Base-by-base conservation (phyloP, 768 basidiomycete species). In the Suillus clintonianus region DNA sequence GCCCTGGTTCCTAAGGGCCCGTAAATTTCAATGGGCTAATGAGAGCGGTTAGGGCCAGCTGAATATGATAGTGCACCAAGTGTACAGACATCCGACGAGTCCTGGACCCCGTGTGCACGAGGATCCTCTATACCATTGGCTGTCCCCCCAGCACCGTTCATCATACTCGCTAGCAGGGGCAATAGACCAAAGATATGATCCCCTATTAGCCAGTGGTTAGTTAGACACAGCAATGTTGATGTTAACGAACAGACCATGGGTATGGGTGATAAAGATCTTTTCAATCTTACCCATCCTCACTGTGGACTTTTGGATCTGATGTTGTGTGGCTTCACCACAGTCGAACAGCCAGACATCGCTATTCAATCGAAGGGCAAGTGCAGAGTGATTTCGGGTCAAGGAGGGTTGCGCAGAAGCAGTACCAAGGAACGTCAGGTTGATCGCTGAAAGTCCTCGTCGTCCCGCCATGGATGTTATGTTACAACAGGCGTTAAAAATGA, bases 181-280 rank as follows among this genome's bases (percentile, higher is more conserved):
- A 87, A 68, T 9, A 93, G 71, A 9, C 92, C 93, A 71, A 91
- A 90, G 30, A 93, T 90, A 72, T 94, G 91, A 74, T 93, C 90
- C 4, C 92, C 92, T 93, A 70, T 34, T 24, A 54, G 32, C 62
- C 48, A 65, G 34, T 51, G 10, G n/a, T 19, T 15, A 19, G 36
- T 42, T 13, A 30, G 58, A 22, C 22, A 27, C 45, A 19, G 56
- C 13, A 47, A 53, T 58, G 13, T 13, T 3, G 37, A 51, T 32
- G 14, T 30, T 14, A 43, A 8, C 22, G 22, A 48, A 30, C 7
- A 54, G 62, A 92, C 94, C 93, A 77, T 95, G 94, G 0, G 90
- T 90, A 76, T 96, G 94, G 1, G 94, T 95, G 64, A 95, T 87
- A 73, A 95, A 94, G 32, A 96, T 85, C 74, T 93, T 94, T 64